A percentile compares a stretch with the other conserved stretches of the same genome.
phyloP scores from a whole-genome alignment of 768 basidiomycete species.

The Hortiboletus campestris region DNA sequence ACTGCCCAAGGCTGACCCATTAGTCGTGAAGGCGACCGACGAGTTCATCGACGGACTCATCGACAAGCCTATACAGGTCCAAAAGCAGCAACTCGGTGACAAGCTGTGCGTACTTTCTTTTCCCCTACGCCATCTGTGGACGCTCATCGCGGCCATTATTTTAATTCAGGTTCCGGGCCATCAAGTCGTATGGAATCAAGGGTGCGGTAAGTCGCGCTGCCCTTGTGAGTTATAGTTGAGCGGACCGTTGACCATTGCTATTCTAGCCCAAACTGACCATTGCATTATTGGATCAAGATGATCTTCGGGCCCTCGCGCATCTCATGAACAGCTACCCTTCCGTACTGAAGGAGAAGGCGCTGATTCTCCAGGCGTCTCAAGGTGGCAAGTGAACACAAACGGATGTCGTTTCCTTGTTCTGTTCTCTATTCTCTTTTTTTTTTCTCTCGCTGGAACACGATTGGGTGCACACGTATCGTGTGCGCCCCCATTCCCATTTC shows the following conservation, averaged over 20 bases:
- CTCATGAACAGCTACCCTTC: slow-evolving; percentile 85
- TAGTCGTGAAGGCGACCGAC: slow-evolving; percentile 67
- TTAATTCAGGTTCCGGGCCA: slow-evolving; percentile 46
- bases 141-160: slow-evolving; percentile 20
- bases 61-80: slow-evolving; percentile 52
- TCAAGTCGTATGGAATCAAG: slow-evolving; percentile 82
- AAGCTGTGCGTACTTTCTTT: slow-evolving; percentile 53
- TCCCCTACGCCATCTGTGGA: slow-evolving; percentile 9
- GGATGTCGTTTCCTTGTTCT: not conserved
- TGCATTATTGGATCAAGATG: slow-evolving; percentile 77
- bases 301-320: slow-evolving; percentile 78
- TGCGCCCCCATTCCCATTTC: not conserved
- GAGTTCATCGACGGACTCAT: slow-evolving; percentile 65
- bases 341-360: slow-evolving; percentile 76
- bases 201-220: slow-evolving; percentile 53
- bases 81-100: slow-evolving; percentile 81
- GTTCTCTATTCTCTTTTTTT: not conserved
- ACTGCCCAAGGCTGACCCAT: slow-evolving; percentile 66
- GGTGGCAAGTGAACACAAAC: slow-evolving; percentile 22
- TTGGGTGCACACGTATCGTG: not conserved
- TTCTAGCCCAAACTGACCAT: slow-evolving; percentile 81
- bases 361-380: slow-evolving; percentile 30
- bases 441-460: not conserved
- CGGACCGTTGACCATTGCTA: not conserved
- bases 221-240: not conserved